Conservation (phyloP, 441 rosid species). For the Pelargonium myrrhifolium region DNA sequence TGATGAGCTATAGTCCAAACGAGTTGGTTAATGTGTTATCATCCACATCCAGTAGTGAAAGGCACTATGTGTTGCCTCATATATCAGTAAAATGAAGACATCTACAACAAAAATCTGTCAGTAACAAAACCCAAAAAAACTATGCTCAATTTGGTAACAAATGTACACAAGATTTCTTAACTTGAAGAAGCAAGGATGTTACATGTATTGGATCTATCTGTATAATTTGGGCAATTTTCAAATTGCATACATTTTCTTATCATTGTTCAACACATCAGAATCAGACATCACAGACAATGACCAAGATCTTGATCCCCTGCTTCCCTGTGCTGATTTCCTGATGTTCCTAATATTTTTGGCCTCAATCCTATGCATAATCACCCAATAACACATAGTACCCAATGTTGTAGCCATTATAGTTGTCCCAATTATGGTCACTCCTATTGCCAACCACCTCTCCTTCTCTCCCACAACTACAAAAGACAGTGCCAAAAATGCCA, state of each 20-base stretch:
- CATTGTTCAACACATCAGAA: constrained; percentile 15
- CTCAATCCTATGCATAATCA: constrained; percentile 20
- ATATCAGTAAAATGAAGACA: no score
- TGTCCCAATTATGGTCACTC: constrained; percentile 22
- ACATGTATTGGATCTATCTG: neutral
- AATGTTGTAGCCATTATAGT: constrained; percentile 22
- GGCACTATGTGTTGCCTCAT: no score
- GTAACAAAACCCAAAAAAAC: no score
- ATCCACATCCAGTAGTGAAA: no score
- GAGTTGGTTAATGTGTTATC: no score
- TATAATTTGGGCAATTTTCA: neutral
- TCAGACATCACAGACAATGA: constrained; percentile 20
- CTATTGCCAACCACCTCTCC: constrained; percentile 23
- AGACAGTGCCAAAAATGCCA: constrained; percentile 19
- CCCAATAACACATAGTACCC: constrained; percentile 24
- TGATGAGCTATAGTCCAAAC: no score
- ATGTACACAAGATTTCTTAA: no score
- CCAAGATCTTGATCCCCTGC: constrained; percentile 16
- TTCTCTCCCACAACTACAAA: constrained; percentile 20
- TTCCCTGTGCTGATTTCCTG: constrained; percentile 8
- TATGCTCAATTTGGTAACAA: no score
- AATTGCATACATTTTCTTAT: constrained; percentile 25
- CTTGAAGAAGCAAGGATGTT: no score
- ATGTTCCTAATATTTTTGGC: constrained; percentile 18
- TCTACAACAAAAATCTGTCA: no score